These are phyloP conservation scores for Cyclospora cayetanensis DNA, from an alignment of 169 alveolate species.

Conservation along the genomic window DNA sequence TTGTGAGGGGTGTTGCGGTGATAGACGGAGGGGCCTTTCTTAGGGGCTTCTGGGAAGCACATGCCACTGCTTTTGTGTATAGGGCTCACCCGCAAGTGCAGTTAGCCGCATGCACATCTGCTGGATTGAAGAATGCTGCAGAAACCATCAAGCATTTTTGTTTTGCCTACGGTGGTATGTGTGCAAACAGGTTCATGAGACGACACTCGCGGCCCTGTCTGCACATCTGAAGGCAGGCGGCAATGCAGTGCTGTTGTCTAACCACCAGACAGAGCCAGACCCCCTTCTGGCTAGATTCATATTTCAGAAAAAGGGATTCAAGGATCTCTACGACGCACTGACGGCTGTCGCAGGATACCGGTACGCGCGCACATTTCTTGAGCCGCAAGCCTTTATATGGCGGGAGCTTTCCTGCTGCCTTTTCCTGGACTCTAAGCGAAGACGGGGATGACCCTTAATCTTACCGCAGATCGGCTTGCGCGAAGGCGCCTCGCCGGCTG, in stretches of 20 bases:
- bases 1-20: too few species aligned
- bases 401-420: too few species aligned
- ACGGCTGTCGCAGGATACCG: conserved; percentile 71
- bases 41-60: neutral
- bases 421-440: too few species aligned
- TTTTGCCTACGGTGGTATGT: neutral
- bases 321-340: conserved; percentile 17
- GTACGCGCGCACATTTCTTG: too few species aligned
- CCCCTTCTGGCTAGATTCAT: conserved; percentile 62
- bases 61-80: neutral
- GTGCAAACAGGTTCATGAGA: neutral
- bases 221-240: conserved; percentile 51
- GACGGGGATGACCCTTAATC: too few species aligned
- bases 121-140: neutral
- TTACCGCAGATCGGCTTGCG: too few species aligned
- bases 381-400: too few species aligned
- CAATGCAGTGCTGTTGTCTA: conserved; percentile 61
- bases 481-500: neutral
- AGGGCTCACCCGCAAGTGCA: neutral
- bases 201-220: neutral
- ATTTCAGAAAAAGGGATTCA: conserved; percentile 42
- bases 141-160: neutral
- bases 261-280: conserved; percentile 76
- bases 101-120: neutral
- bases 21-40: too few species aligned